Percentiles rank a stretch among this genome's conserved stretches.
Conservation (phyloP, 2,329 filamentous ascomycete genomes). For the Penicillium sp. region DNA sequence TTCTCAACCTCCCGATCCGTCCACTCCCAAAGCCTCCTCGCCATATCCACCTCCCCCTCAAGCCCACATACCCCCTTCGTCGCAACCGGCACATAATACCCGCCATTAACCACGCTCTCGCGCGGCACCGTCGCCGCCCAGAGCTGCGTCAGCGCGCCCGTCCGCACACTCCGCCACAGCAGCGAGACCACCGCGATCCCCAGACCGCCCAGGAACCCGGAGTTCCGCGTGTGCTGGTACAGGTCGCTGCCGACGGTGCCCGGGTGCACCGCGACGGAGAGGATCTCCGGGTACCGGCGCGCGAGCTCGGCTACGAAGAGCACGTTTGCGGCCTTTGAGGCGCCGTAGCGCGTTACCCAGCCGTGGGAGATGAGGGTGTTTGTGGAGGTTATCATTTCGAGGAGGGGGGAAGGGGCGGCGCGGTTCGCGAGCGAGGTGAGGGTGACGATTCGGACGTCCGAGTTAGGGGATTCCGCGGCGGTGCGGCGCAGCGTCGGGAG, state of each 20-base stretch:
- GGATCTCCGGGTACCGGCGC: conserved; percentile 49
- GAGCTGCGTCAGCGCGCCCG: conserved; percentile 48
- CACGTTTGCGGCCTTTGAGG: conserved; percentile 58
- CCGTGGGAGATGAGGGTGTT: conserved; percentile 38
- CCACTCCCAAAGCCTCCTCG: conserved; percentile 50
- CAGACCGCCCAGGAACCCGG: conserved; percentile 30
- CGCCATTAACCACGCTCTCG: conserved; percentile 42
- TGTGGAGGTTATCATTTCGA: conserved; percentile 45
- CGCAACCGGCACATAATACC: conserved; percentile 50
- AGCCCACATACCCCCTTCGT: conserved; percentile 33
- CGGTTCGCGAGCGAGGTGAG: conserved; percentile 44
- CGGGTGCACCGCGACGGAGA: conserved; percentile 56
- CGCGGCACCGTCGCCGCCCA: conserved; percentile 44
- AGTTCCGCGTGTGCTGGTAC: conserved; percentile 38
- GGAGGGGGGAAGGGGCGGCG: conserved; percentile 33
- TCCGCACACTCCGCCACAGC: conserved; percentile 38
- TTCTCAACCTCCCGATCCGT: conserved; percentile 43
- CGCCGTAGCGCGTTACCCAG: conserved; percentile 54
- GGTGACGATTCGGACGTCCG: conserved; percentile 44
- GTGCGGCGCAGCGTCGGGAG: conserved; percentile 48
- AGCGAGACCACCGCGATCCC: conserved; percentile 27
- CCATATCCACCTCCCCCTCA: conserved; percentile 39
- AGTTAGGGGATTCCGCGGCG: conserved; percentile 26
- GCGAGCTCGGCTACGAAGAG: conserved; percentile 54
- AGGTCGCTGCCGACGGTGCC: conserved; percentile 51